phyloP scores from a whole-genome alignment of 257 asterid genomes.

The Solanum rostratum region DNA sequence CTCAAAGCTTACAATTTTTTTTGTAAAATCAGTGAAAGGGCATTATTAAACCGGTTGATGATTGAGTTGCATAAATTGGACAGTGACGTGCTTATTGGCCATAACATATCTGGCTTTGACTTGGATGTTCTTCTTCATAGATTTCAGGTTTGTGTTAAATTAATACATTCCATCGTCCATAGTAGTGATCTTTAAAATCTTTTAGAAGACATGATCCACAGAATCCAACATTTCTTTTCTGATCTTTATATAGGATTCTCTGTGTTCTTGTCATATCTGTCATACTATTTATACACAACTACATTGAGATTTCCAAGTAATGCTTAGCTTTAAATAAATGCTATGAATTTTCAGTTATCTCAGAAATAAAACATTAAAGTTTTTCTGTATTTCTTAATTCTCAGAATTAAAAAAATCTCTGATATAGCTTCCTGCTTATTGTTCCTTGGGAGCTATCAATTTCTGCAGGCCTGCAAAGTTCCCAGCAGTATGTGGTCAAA shows the following conservation, averaged over 20 bases:
- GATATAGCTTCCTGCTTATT: not conserved
- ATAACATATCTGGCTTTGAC: conserved; percentile 96
- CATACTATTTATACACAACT: not conserved
- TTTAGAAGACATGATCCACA: not conserved
- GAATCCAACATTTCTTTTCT: not conserved
- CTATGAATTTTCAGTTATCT: not conserved
- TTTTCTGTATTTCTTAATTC: not conserved
- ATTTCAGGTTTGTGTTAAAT: conserved; percentile 54
- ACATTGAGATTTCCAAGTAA: not conserved
- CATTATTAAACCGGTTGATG: conserved; percentile 85
- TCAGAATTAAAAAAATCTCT: not conserved
- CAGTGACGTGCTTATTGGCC: conserved; percentile 90
- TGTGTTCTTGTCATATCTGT: not conserved
- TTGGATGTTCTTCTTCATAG: conserved; percentile 97
- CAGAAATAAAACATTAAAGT: not conserved
- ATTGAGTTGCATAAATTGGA: conserved; percentile 81
- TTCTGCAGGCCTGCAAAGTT: conserved; percentile 62
- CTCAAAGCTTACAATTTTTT: no score
- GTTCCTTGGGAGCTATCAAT: conserved; percentile 7
- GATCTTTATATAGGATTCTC: not conserved
- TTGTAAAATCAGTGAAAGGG: conserved; percentile 68
- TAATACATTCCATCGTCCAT: not conserved
- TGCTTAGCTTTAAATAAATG: not conserved
- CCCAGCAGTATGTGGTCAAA: conserved; percentile 86
- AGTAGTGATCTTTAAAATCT: not conserved